phyloP scores from a whole-genome alignment of 2,329 filamentous ascomycete species.

The Trichoderma sp. region DNA sequence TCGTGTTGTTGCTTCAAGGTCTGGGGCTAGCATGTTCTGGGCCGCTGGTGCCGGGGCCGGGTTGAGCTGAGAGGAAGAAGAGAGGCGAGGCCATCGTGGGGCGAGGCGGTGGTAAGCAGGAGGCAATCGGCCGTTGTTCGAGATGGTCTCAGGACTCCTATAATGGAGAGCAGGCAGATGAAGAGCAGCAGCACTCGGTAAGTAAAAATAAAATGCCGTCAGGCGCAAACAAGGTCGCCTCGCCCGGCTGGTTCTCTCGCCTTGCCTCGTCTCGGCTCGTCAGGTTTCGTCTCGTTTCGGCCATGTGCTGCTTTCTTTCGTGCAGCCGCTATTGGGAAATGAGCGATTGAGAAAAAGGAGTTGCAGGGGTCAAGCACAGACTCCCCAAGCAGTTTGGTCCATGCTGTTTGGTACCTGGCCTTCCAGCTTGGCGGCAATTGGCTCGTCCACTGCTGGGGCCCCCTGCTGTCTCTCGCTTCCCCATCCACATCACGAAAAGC shows the following conservation, averaged over 20 bases:
- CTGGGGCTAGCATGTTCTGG: not conserved
- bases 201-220: not conserved
- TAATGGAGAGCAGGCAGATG: not conserved
- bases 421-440: conserved; percentile 10
- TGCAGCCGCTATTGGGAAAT: conserved; percentile 17
- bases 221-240: not conserved
- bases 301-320: not conserved
- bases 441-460: not conserved
- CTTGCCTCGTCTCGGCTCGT: not conserved
- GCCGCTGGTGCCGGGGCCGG: not conserved
- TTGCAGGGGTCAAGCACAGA: conserved; percentile 7
- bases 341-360: conserved; percentile 22
- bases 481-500: conserved; percentile 17
- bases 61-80: not conserved
- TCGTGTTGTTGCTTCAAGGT: conserved; percentile 5
- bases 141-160: too few species aligned
- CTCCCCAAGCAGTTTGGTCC: not conserved
- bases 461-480: conserved; percentile 15
- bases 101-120: not conserved
- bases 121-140: too few species aligned
- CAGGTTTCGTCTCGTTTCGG: conserved; percentile 1
- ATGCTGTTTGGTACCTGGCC: not conserved
- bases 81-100: not conserved
- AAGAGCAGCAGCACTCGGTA: not conserved
- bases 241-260: not conserved